Percentiles rank a stretch among this genome's conserved stretches.
phyloP scores from a whole-genome alignment of 2,329 filamentous ascomycete genomes.

The Thielaviopsis punctulata region DNA sequence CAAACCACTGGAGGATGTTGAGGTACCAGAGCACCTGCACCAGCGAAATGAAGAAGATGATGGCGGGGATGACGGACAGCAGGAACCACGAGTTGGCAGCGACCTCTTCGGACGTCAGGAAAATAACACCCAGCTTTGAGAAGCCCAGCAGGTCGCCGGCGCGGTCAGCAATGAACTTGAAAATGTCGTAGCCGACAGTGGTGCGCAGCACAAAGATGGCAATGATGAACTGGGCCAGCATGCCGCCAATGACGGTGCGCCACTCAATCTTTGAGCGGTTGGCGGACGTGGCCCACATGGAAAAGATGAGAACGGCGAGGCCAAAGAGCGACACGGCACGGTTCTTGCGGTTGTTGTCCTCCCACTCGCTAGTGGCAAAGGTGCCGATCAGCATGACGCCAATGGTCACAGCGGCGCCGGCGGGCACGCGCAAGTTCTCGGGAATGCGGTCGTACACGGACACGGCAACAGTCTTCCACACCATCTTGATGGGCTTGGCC shows the following conservation, averaged over 20 bases:
- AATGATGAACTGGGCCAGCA: conserved; percentile 75
- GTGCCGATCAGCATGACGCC: conserved; percentile 61
- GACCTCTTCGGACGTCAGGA: conserved; percentile 37
- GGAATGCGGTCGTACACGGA: conserved; percentile 46
- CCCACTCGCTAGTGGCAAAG: conserved; percentile 53
- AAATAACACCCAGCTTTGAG: conserved; percentile 53
- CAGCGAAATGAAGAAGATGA: conserved; percentile 92
- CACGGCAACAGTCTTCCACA: conserved; percentile 50
- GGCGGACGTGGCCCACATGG: conserved; percentile 54
- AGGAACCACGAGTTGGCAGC: conserved; percentile 48
- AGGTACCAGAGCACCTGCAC: conserved; percentile 74
- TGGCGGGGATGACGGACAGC: conserved; percentile 64
- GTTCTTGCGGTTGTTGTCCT: conserved; percentile 63
- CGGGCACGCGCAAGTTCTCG: conserved; percentile 31
- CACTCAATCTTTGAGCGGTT: conserved; percentile 48
- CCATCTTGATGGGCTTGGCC: conserved; percentile 45
- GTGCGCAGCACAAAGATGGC: conserved; percentile 79
- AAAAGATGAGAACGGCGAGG: conserved; percentile 48
- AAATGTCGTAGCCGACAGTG: conserved; percentile 69
- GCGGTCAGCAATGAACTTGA: conserved; percentile 67
- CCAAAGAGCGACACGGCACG: conserved; percentile 70
- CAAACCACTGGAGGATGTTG: conserved; percentile 74
- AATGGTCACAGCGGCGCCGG: conserved; percentile 47
- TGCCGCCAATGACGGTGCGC: conserved; percentile 75
- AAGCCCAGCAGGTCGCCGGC: conserved; percentile 62